Conservation (phyloP, 208 protist species). For the Strigomonas culicis region DNA sequence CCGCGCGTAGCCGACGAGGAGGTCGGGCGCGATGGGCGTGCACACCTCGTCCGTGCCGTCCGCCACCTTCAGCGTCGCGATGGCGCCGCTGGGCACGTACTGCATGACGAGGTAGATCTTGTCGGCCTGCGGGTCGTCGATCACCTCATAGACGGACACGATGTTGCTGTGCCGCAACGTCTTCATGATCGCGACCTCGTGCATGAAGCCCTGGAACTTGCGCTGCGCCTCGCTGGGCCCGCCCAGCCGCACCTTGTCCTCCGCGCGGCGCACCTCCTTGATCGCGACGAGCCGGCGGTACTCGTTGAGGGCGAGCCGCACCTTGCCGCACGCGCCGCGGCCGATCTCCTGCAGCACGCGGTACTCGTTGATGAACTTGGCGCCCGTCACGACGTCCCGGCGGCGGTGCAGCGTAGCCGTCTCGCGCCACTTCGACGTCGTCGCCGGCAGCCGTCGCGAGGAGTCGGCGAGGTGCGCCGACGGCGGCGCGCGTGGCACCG, state of each 20-base stretch:
- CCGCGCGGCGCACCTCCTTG: constrained; percentile 59
- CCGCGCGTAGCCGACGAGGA: constrained; percentile 35
- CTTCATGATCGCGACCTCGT: constrained; percentile 95
- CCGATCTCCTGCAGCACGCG: constrained; percentile 67
- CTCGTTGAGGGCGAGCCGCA: constrained; percentile 52
- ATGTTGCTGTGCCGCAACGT: constrained; percentile 94
- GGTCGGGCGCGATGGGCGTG: constrained; percentile 30
- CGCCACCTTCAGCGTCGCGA: constrained; percentile 32
- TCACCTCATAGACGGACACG: constrained; percentile 93
- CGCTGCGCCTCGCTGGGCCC: too few relatives aligned
- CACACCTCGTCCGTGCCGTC: constrained; percentile 26
- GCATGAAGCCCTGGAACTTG: constrained; percentile 41
- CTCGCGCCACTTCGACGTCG: too few relatives aligned
- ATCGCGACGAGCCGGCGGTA: constrained; percentile 59
- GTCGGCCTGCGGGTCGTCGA: constrained; percentile 91
- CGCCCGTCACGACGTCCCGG: background rate
- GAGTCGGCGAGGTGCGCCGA: too few relatives aligned
- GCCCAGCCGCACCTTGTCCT: constrained; percentile 17
- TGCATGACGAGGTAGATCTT: constrained; percentile 93
- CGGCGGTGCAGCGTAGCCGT: too few relatives aligned
- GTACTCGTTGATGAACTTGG: constrained; percentile 70
- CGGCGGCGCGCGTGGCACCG: too few relatives aligned
- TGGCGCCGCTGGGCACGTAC: constrained; percentile 76
- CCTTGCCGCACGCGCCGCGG: constrained; percentile 56
- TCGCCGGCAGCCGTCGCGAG: too few relatives aligned